Evolutionary conservation across 2,329 filamentous ascomycete species (phyloP).

Genomic region (Monilinia laxa): DNA sequence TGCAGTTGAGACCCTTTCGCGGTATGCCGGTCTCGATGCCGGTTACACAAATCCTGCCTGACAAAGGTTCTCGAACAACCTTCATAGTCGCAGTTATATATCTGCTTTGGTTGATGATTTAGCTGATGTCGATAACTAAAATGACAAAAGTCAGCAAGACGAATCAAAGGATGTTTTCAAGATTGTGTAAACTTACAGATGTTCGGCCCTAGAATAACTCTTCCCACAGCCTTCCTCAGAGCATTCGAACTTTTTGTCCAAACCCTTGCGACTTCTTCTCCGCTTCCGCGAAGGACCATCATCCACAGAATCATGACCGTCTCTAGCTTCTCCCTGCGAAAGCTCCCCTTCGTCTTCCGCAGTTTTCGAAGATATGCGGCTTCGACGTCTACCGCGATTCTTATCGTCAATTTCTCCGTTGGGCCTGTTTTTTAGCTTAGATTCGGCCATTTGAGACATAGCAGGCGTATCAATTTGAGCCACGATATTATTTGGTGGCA

Average conservation of each 20-base stretch:
- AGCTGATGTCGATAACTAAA: conserved; percentile 80
- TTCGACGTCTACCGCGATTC: conserved; percentile 38
- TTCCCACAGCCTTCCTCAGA: conserved; percentile 86
- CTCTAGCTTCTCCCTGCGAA: conserved; percentile 33
- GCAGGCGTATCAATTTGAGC: conserved; percentile 34
- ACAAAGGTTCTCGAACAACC: conserved; percentile 91
- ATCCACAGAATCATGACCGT: conserved; percentile 39
- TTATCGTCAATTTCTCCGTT: conserved; percentile 37
- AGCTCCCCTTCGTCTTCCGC: conserved; percentile 34
- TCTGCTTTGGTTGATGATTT: conserved; percentile 94
- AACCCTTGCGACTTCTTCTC: conserved; percentile 70
- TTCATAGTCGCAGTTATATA: conserved; percentile 89
- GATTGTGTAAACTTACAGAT: conserved; percentile 62
- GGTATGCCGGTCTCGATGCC: conserved; percentile 77
- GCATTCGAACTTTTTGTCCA: conserved; percentile 83
- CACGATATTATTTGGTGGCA: conserved; percentile 34
- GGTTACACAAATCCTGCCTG: conserved; percentile 85
- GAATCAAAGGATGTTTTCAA: background rate
- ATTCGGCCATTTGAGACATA: conserved; percentile 33
- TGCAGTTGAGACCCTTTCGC: conserved; percentile 75
- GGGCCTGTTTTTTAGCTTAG: conserved; percentile 30
- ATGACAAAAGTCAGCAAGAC: conserved; percentile 23
- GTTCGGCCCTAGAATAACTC: conserved; percentile 93
- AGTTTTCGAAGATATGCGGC: conserved; percentile 33
- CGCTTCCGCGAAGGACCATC: conserved; percentile 50